Percentiles rank a stretch among this genome's conserved stretches.
Conservation (phyloP, 768 basidiomycete genomes). For the Trametes cinnabarina region DNA sequence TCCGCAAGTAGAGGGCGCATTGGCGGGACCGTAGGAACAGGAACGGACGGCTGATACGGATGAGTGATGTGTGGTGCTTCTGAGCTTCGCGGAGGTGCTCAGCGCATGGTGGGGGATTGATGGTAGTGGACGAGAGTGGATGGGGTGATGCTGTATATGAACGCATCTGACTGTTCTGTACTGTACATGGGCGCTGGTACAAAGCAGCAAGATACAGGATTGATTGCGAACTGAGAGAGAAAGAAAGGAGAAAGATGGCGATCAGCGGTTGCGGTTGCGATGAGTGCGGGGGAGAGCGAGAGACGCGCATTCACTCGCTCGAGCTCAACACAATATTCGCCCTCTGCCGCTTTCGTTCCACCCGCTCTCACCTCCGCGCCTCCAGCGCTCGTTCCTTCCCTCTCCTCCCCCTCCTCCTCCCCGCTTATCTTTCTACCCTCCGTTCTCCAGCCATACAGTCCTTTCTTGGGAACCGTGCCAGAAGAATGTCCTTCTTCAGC, state of each 20-base stretch:
- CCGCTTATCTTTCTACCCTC: too few species aligned
- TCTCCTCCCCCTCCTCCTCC: not conserved
- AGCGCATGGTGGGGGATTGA: not conserved
- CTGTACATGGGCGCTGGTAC: not conserved
- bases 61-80: not conserved
- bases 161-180: not conserved
- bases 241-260: constrained; percentile 7
- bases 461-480: constrained; percentile 53
- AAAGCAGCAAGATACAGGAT: not conserved
- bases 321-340: constrained; percentile 2
- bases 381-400: constrained; percentile 15
- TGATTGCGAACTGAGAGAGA: not conserved
- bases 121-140: not conserved
- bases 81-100: not conserved
- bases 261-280: constrained; percentile 28
- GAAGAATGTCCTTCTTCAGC: constrained; percentile 93
- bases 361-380: constrained; percentile 24
- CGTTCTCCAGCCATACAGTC: constrained; percentile 60
- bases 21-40: not conserved
- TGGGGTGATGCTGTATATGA: not conserved
- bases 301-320: not conserved
- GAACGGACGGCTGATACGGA: not conserved
- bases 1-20: not conserved
- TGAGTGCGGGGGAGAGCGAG: constrained; percentile 21
- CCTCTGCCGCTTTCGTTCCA: constrained; percentile 19